Conservation (phyloP, 345 rosid species). For the Populus euphratica region DNA sequence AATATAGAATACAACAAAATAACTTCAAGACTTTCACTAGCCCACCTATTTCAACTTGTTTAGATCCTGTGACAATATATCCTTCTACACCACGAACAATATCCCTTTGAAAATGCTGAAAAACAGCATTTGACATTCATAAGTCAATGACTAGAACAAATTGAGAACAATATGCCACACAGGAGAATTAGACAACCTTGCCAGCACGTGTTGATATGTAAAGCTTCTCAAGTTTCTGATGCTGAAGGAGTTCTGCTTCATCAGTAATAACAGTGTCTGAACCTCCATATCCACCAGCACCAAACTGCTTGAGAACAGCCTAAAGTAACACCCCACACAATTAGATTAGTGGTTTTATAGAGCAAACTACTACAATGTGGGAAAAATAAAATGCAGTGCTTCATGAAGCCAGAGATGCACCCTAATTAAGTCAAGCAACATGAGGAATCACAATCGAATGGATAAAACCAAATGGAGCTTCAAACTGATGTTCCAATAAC, state of each 20-base stretch:
- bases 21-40: slow-evolving; percentile 12
- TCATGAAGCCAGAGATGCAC: background rate
- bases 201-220: slow-evolving; percentile 85
- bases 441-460: background rate
- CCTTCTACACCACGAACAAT: slow-evolving; percentile 95
- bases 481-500: background rate
- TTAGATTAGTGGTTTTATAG: background rate
- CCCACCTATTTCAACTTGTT: slow-evolving; percentile 88
- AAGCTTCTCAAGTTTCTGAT: slow-evolving; percentile 88
- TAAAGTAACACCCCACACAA: slow-evolving; percentile 23
- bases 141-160: slow-evolving; percentile 9
- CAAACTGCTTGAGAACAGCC: slow-evolving; percentile 95
- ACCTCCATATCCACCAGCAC: slow-evolving; percentile 82
- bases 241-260: slow-evolving; percentile 68
- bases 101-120: slow-evolving; percentile 88
- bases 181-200: slow-evolving; percentile 50
- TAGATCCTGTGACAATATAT: slow-evolving; percentile 72
- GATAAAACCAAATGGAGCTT: background rate
- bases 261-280: slow-evolving; percentile 64
- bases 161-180: slow-evolving; percentile 1
- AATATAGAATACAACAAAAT: background rate
- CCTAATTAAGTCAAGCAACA: slow-evolving; percentile 10
- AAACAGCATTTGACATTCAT: slow-evolving; percentile 10
- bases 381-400: background rate
- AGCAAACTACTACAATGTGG: background rate